A percentile compares a stretch with the other conserved stretches of the same genome.
Conservation (phyloP, 495 filamentous ascomycete genomes). For the Platismatia glauca region DNA sequence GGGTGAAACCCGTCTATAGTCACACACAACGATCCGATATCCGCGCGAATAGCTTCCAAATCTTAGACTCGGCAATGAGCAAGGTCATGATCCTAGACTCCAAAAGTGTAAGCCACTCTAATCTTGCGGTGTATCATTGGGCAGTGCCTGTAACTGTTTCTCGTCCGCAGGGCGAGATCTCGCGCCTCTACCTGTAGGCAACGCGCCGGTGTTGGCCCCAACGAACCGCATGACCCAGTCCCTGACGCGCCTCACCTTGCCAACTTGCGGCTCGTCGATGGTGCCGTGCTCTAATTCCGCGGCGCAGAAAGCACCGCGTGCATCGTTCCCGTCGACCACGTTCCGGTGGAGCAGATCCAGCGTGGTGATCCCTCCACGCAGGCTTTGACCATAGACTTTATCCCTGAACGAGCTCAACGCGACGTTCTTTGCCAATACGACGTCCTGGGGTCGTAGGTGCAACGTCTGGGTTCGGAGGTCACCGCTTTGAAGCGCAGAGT, state of each 20-base stretch:
- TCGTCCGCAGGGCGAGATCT: background rate
- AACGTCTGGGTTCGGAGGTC: conserved; percentile 37
- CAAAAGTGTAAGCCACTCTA: background rate
- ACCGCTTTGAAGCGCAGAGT: conserved; percentile 22
- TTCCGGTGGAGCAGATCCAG: conserved; percentile 56
- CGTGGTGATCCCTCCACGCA: conserved; percentile 60
- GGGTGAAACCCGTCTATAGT: background rate
- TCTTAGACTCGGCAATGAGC: background rate
- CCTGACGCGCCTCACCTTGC: conserved; percentile 57
- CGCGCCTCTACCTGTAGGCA: background rate
- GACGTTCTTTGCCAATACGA: conserved; percentile 66
- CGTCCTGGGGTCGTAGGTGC: conserved; percentile 55
- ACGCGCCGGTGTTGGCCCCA: conserved; percentile 33
- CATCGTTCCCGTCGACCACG: conserved; percentile 34
- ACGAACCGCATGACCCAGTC: conserved; percentile 73
- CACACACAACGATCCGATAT: background rate
- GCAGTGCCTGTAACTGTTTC: conserved; percentile 1
- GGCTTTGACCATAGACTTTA: conserved; percentile 67
- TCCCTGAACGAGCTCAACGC: conserved; percentile 64
- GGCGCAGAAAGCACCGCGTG: conserved; percentile 31
- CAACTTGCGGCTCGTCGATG: conserved; percentile 40
- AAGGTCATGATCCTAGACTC: background rate
- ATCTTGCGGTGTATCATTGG: conserved; percentile 2
- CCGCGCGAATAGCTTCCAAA: background rate
- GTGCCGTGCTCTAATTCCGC: conserved; percentile 23